Conservation (phyloP, 257 asterid genomes). For the Buddleja alternifolia region DNA sequence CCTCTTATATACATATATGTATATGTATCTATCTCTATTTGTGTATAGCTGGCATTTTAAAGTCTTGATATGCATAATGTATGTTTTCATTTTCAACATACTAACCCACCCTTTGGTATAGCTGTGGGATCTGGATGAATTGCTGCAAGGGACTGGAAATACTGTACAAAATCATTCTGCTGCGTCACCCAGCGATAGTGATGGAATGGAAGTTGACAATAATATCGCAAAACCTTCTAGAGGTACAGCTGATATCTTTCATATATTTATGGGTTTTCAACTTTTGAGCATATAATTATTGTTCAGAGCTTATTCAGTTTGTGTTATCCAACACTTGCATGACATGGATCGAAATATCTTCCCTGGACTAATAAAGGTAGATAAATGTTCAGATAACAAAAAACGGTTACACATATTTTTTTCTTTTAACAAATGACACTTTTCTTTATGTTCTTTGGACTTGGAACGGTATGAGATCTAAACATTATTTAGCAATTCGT, state of each 20-base stretch:
- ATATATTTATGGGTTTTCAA: background rate
- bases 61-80: slow-evolving; percentile 1
- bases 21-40: no score
- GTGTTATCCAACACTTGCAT: no score
- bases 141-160: slow-evolving; percentile 66
- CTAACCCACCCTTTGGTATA: slow-evolving; percentile 22
- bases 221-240: slow-evolving; percentile 58
- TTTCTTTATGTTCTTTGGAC: no score
- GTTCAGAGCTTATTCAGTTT: background rate
- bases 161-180: slow-evolving; percentile 39
- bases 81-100: slow-evolving; percentile 12
- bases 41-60: no score
- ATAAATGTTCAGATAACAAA: background rate
- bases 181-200: slow-evolving; percentile 60
- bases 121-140: slow-evolving; percentile 82
- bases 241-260: slow-evolving; percentile 55
- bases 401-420: background rate
- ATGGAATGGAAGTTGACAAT: slow-evolving; percentile 78
- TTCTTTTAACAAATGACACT: background rate
- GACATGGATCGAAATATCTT: background rate
- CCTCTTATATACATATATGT: background rate
- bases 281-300: background rate
- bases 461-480: no score
- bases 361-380: background rate
- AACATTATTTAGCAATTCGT: background rate